A percentile compares a stretch with the other conserved stretches of the same genome.
phyloP scores from a whole-genome alignment of 352 stramenopile species.

The Plasmopara halstedii region DNA sequence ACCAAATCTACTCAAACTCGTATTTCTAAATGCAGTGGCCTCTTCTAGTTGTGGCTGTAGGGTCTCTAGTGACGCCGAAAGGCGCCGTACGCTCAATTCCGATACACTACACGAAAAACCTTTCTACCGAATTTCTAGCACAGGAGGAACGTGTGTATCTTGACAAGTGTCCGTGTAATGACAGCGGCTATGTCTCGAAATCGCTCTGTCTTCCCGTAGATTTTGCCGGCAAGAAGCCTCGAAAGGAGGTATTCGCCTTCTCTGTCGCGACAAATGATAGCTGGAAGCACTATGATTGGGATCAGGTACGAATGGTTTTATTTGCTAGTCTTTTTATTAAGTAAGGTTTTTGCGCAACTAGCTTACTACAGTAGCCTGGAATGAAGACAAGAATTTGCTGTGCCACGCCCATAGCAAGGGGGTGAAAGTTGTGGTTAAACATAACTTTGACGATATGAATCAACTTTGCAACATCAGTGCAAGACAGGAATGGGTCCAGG shows the following conservation, averaged over 20 bases:
- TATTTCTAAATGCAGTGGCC: too few species aligned
- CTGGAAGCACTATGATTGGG: slow-evolving; percentile 79
- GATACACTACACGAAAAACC: slow-evolving; percentile 15
- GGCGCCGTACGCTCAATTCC: slow-evolving; percentile 1
- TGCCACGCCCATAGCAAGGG: slow-evolving; percentile 72
- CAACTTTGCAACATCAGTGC: slow-evolving; percentile 47
- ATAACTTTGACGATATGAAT: slow-evolving; percentile 69
- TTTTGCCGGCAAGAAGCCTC: slow-evolving; percentile 8
- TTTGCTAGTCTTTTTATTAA: neutral
- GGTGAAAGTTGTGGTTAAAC: slow-evolving; percentile 71
- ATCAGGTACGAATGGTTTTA: slow-evolving; percentile 22
- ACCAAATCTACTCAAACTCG: too few species aligned
- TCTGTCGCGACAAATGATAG: slow-evolving; percentile 48
- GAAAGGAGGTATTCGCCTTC: slow-evolving; percentile 74
- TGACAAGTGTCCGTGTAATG: slow-evolving; percentile 39
- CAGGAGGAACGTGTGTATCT: slow-evolving; percentile 28
- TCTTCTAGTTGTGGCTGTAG: slow-evolving; percentile 1
- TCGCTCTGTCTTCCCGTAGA: slow-evolving; percentile 55
- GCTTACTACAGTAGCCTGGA: slow-evolving; percentile 80
- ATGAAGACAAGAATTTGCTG: slow-evolving; percentile 72
- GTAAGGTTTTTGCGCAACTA: slow-evolving; percentile 2
- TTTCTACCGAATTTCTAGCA: slow-evolving; percentile 16
- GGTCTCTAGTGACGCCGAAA: slow-evolving; percentile 6
- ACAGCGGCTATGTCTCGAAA: slow-evolving; percentile 1
- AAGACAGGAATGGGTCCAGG: slow-evolving; percentile 50